These are phyloP conservation scores for Mucor ambiguus DNA, from an alignment of 371 early-diverging fungal genomes.

Conservation along the genomic window DNA sequence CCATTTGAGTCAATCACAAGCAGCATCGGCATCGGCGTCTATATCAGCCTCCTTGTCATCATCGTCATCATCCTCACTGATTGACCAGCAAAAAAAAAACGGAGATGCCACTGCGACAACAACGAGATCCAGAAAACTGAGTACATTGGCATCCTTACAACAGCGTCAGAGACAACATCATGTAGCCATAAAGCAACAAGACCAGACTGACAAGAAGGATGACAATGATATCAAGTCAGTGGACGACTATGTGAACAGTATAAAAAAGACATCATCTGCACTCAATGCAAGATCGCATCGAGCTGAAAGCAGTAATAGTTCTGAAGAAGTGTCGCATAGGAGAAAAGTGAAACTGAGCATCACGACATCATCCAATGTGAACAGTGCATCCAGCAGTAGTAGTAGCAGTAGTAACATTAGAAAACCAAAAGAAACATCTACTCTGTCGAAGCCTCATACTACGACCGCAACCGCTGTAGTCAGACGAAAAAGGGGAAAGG, in stretches of 20 bases:
- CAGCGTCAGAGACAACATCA: constrained; percentile 14
- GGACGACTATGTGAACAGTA: constrained; percentile 20
- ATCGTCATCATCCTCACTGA: not conserved
- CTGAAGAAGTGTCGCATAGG: constrained; percentile 1
- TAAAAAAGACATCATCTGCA: constrained; percentile 17
- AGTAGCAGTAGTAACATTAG: not conserved
- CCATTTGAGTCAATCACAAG: constrained; percentile 2
- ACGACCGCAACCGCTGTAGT: not conserved
- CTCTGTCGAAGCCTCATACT: not conserved
- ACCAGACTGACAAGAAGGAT: not conserved
- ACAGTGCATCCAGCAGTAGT: not conserved
- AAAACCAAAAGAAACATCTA: not conserved
- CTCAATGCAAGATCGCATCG: not conserved
- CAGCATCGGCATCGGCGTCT: not conserved
- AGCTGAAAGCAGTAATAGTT: not conserved
- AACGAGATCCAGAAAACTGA: constrained; percentile 10
- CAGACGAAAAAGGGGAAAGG: constrained; percentile 50
- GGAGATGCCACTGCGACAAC: not conserved
- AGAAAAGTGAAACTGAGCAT: constrained; percentile 29
- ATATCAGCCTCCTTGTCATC: constrained; percentile 1
- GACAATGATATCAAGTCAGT: constrained; percentile 9
- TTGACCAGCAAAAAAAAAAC: not conserved
- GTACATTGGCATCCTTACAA: constrained; percentile 20
- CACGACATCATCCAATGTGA: constrained; percentile 10
- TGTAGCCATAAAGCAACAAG: not conserved